phyloP scores from a whole-genome alignment of 257 asterid genomes.

The Plantago elongata region DNA sequence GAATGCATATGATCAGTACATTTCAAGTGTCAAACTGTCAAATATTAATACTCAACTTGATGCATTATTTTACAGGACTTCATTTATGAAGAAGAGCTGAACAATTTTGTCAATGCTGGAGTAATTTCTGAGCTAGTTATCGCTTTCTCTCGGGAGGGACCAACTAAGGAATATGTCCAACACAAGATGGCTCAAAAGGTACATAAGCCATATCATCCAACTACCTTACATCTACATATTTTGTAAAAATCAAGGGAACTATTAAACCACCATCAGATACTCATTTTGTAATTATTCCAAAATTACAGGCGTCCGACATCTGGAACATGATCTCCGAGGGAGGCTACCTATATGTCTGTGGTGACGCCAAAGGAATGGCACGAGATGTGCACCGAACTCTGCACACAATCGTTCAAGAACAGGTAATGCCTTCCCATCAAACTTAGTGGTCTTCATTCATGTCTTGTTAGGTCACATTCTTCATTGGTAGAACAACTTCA shows the following conservation, averaged over 20 bases:
- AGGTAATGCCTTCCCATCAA: constrained; percentile 42
- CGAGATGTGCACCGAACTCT: constrained; percentile 96
- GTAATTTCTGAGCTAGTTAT: constrained; percentile 84
- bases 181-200: constrained; percentile 93
- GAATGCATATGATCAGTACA: neutral
- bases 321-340: constrained; percentile 91
- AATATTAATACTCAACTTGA: constrained; percentile 6
- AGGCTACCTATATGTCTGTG: constrained; percentile 80
- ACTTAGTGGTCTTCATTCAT: constrained; percentile 8
- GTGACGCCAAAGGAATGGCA: constrained; percentile 99
- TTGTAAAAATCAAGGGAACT: too few species aligned
- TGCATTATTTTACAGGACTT: constrained; percentile 58
- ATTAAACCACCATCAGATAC: too few species aligned
- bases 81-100: constrained; percentile 79
- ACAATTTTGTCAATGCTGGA: constrained; percentile 57
- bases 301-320: constrained; percentile 59
- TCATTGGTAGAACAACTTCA: constrained; percentile 18
- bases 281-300: too few species aligned
- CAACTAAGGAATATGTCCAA: constrained; percentile 86
- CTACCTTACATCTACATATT: too few species aligned
- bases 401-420: constrained; percentile 82
- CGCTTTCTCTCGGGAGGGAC: constrained; percentile 93
- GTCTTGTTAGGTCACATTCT: constrained; percentile 15
- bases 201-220: neutral
- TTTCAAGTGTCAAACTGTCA: neutral